Base-by-base conservation (phyloP, 1,284 basidiomycete species). In the Kwoniella shivajii region DNA sequence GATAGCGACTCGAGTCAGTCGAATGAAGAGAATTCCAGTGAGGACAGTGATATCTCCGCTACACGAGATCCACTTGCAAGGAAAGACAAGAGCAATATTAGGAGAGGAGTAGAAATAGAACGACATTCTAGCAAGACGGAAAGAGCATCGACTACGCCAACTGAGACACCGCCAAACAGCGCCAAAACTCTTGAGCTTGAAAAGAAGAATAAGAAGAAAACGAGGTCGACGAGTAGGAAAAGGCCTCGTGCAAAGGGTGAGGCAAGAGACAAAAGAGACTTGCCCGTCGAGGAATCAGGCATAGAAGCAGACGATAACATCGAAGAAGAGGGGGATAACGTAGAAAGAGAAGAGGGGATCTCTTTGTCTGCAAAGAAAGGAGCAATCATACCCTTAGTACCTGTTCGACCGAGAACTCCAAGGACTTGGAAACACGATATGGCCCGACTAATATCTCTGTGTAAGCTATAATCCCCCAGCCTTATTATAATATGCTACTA, bases 341-440 rank as follows among this genome's bases (percentile, higher is more conserved):
- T 16, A 2, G 26, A 30, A 22, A 31, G 13, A 1, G 31, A 29
- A 44, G 48, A 44, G 45, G 48, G 44, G 7, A 26, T 27, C 33
- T 18, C 24, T 6, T 27, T n/a, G 13, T 13, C 20, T 14, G 38
- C 18, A 16, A 26, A 33, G 6, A 31, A 43, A 24, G 31, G 20
- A 29, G 27, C 31, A 39, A 9, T 7, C 7, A 20, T 13, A 31
- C 6, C 37, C 14, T 36, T 36, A 31, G 24, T 20, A 7, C 49
- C 26, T 5, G n/a, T 1, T 22, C 37, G 36, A 22, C 22, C 30
- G n/a, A 37, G 41, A 31, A 60, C 26, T 7, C 36, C 18, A 5
- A 50, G 61, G 46, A 66, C 53, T 4, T 54, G 53, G 60, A 54
- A 54, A 37, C 65, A 67, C n/a, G 41, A 56, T 2, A 52, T 60